phyloP scores from a whole-genome alignment of 2,329 filamentous ascomycete species.

The Penicillium frequentans region DNA sequence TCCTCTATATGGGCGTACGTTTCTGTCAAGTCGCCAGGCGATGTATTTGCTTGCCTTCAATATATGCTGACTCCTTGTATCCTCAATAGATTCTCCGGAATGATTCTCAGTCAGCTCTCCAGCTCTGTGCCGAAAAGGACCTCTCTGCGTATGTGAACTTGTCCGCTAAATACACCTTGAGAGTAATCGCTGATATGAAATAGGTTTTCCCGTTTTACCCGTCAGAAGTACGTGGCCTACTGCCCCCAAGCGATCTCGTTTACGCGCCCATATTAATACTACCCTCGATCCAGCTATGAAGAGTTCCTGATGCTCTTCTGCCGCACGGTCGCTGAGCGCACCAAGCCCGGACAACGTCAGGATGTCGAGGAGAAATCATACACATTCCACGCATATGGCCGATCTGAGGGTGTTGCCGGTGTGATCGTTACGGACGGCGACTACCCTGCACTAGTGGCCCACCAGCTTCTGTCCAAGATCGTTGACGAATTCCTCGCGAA shows the following conservation, averaged over 20 bases:
- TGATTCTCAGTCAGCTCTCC: conserved; percentile 70
- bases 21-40: conserved; percentile 1
- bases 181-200: conserved; percentile 7
- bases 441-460: conserved; percentile 76
- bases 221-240: conserved; percentile 57
- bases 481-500: conserved; percentile 81
- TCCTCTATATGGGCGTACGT: conserved; percentile 82
- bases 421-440: conserved; percentile 76
- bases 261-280: neutral
- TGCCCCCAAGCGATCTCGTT: neutral
- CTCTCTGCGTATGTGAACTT: conserved; percentile 52
- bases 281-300: conserved; percentile 45
- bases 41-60: neutral
- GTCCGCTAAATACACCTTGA: neutral
- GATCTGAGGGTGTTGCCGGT: conserved; percentile 69
- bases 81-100: conserved; percentile 72
- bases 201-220: conserved; percentile 75
- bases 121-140: conserved; percentile 75
- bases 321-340: conserved; percentile 85
- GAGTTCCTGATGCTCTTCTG: conserved; percentile 83
- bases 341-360: conserved; percentile 75
- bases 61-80: neutral
- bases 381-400: conserved; percentile 70
- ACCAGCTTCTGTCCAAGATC: conserved; percentile 82
- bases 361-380: conserved; percentile 64